Conservation (phyloP, 1,284 basidiomycete genomes). For the Ganoderma meredithae region DNA sequence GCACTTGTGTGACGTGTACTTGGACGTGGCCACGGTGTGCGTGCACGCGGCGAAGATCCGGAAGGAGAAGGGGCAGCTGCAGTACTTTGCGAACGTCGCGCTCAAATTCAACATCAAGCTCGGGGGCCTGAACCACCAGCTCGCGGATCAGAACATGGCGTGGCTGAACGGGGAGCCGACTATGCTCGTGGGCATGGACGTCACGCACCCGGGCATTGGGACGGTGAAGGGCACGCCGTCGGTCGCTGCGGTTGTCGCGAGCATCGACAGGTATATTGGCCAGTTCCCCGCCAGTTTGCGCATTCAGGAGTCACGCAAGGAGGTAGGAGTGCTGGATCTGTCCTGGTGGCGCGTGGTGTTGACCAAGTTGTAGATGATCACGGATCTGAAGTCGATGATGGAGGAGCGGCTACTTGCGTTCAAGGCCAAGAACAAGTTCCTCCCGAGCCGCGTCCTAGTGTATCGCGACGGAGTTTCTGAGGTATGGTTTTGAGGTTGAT, state of each 20-base stretch:
- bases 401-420: constrained; percentile 65
- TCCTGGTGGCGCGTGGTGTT: not conserved
- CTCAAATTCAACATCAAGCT: constrained; percentile 85
- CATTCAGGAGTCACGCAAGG: constrained; percentile 76
- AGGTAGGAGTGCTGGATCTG: constrained; percentile 52
- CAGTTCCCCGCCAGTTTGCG: constrained; percentile 78
- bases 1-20: constrained; percentile 67
- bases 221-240: constrained; percentile 75
- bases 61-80: constrained; percentile 66
- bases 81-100: constrained; percentile 82
- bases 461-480: constrained; percentile 85
- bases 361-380: constrained; percentile 64
- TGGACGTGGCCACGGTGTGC: constrained; percentile 75
- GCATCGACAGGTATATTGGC: constrained; percentile 63
- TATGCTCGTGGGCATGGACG: constrained; percentile 86
- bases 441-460: constrained; percentile 72
- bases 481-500: constrained; percentile 43
- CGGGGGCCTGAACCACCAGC: constrained; percentile 75
- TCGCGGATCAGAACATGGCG: constrained; percentile 56
- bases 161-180: constrained; percentile 67
- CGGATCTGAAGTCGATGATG: constrained; percentile 74
- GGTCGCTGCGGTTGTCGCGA: constrained; percentile 83
- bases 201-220: constrained; percentile 79
- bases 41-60: constrained; percentile 69
- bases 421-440: constrained; percentile 49